Conservation (phyloP, 1,139 yeast species). For the Kurtzmaniella quercitrusa region DNA sequence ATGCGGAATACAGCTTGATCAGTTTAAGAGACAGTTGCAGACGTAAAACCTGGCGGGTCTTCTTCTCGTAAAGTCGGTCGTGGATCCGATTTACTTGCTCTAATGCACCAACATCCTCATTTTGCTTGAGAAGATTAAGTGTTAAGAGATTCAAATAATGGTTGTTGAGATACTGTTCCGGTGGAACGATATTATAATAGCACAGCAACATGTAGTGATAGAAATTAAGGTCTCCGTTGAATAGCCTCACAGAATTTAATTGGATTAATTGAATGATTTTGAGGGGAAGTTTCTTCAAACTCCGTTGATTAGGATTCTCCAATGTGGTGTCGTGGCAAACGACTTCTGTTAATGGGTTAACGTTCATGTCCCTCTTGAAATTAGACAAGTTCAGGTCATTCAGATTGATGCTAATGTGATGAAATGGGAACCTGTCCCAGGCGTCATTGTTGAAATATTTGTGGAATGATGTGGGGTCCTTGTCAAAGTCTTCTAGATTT, state of each 20-base stretch:
- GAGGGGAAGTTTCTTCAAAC: constrained; percentile 28
- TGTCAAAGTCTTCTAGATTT: constrained; percentile 9
- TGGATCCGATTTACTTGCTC: constrained; percentile 29
- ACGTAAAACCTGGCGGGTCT: constrained; percentile 28
- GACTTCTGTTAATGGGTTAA: constrained; percentile 15
- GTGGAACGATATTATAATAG: constrained; percentile 35
- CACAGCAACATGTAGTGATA: constrained; percentile 42
- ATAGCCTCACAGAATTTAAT: constrained; percentile 29
- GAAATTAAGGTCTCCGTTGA: constrained; percentile 28
- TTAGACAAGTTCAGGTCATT: constrained; percentile 37
- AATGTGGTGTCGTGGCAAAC: constrained; percentile 5
- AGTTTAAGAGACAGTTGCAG: constrained; percentile 35
- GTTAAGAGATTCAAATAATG: constrained; percentile 36
- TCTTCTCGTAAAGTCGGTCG: constrained; percentile 24
- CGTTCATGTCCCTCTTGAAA: constrained; percentile 29
- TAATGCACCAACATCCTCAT: constrained; percentile 31
- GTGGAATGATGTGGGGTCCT: constrained; percentile 1
- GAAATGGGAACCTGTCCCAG: constrained; percentile 36
- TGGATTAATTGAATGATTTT: constrained; percentile 34
- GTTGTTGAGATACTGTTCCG: constrained; percentile 24
- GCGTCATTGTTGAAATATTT: constrained; percentile 5
- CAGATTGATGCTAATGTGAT: constrained; percentile 29
- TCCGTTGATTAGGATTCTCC: constrained; percentile 7
- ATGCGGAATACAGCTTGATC: constrained; percentile 10
- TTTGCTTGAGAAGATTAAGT: constrained; percentile 36